A percentile compares a stretch with the other conserved stretches of the same genome.
Evolutionary conservation across 148 eudicot genomes (phyloP).

Genomic region (Persicaria maculosa): DNA sequence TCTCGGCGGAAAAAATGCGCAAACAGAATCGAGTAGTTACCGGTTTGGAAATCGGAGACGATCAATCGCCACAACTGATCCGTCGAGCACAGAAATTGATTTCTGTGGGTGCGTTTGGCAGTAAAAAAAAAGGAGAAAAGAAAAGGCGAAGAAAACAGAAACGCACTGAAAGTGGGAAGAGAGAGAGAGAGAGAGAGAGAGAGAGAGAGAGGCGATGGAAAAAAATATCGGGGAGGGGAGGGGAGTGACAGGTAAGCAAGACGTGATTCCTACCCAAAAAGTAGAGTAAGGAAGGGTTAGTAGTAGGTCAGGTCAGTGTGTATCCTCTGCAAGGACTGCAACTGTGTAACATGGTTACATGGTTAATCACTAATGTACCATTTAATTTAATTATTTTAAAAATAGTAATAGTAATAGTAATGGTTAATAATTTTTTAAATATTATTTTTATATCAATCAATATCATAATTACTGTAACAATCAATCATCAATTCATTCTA

Average conservation of each 20-base stretch:
- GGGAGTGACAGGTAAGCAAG: constrained; percentile 8
- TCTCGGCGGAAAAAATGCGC: constrained; percentile 5
- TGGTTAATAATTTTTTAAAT: too few relatives aligned
- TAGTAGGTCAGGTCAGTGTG: neutral
- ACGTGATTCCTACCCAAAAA: constrained; percentile 7
- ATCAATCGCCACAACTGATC: constrained; percentile 7
- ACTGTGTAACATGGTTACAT: too few relatives aligned
- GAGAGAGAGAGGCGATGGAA: neutral
- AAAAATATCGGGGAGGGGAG: constrained; percentile 6
- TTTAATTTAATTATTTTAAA: too few relatives aligned
- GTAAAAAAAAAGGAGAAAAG: neutral
- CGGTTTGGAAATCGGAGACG: constrained; percentile 11
- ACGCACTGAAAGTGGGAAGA: constrained; percentile 18
- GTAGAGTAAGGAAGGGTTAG: neutral
- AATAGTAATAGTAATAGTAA: too few relatives aligned
- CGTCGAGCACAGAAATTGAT: neutral
- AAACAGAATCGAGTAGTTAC: constrained; percentile 9
- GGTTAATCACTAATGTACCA: too few relatives aligned
- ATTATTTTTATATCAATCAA: too few relatives aligned
- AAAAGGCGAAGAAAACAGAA: constrained; percentile 6
- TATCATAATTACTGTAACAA: too few relatives aligned
- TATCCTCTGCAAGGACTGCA: neutral
- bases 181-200: constrained; percentile 6
- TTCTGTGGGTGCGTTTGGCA: constrained; percentile 1
- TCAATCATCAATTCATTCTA: too few relatives aligned